Percentiles rank a stretch among this genome's conserved stretches.
Evolutionary conservation across 441 rosid genomes (phyloP).

Genomic region (Corymbia calophylla): DNA sequence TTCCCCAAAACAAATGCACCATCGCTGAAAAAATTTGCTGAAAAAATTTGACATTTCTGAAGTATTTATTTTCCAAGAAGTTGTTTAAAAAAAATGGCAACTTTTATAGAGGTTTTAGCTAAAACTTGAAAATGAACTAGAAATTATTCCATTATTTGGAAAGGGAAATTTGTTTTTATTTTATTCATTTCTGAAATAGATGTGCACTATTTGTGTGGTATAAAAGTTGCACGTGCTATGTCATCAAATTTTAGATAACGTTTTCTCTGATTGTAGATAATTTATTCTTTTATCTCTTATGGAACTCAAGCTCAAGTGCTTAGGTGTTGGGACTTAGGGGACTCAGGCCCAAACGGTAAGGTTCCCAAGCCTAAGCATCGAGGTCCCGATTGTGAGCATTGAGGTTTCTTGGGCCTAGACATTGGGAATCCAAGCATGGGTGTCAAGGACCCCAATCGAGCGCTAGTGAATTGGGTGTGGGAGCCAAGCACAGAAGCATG

Average conservation of each 20-base stretch:
- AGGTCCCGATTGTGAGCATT: background rate
- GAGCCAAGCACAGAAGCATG: rapidly evolving
- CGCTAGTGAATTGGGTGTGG: rapidly evolving
- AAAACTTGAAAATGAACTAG: background rate
- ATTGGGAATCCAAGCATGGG: rapidly evolving
- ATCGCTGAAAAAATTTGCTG: too few relatives aligned
- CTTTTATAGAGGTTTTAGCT: rapidly evolving
- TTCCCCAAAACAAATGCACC: too few relatives aligned
- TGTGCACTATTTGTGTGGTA: rapidly evolving
- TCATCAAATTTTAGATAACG: background rate
- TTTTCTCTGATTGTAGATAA: rapidly evolving
- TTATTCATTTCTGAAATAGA: rapidly evolving
- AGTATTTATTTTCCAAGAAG: background rate
- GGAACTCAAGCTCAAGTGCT: rapidly evolving
- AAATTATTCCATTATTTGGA: rapidly evolving
- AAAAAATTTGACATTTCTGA: too few relatives aligned
- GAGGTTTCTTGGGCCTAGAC: rapidly evolving
- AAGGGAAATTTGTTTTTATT: too few relatives aligned
- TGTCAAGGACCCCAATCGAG: rapidly evolving
- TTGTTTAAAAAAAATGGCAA: background rate
- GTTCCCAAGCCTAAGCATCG: background rate
- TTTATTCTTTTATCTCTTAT: background rate
- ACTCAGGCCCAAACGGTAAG: rapidly evolving
- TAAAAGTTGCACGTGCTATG: background rate
- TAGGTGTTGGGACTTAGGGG: background rate